These are phyloP conservation scores for Mycena citricolor DNA, from an alignment of 1,284 basidiomycete genomes.

Conservation along the genomic window DNA sequence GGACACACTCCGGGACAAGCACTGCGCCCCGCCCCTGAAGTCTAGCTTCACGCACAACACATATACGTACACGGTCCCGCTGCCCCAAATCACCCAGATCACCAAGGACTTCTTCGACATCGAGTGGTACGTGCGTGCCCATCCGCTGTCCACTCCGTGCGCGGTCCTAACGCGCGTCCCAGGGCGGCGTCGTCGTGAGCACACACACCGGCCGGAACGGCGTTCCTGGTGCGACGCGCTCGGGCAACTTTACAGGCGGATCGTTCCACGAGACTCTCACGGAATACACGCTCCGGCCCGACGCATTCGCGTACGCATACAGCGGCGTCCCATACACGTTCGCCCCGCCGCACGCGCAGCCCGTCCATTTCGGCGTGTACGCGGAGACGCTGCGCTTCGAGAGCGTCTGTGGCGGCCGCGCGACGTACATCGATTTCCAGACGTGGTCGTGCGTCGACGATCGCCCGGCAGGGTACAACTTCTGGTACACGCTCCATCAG, in stretches of 20 bases:
- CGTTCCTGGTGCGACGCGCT: conserved; percentile 18
- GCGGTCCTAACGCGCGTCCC: too few relatives aligned
- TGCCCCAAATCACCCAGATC: conserved; percentile 13
- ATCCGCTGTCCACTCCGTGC: neutral
- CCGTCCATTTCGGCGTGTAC: conserved; percentile 5
- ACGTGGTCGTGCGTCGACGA: conserved; percentile 6
- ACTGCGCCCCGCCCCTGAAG: conserved; percentile 1
- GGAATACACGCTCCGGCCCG: neutral
- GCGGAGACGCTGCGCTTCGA: conserved; percentile 15
- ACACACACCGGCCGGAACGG: conserved; percentile 8
- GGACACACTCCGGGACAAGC: conserved; percentile 4
- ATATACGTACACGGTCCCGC: conserved; percentile 13
- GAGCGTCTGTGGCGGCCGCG: conserved; percentile 17
- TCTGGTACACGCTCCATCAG: neutral
- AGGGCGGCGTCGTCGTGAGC: conserved; percentile 1
- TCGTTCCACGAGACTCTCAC: conserved; percentile 13
- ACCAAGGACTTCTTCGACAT: conserved; percentile 19
- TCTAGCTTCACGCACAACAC: conserved; percentile 16
- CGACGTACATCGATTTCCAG: conserved; percentile 16
- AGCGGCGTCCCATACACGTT: neutral
- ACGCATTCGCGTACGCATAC: neutral
- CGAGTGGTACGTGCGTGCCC: conserved; percentile 19
- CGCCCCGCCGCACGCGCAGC: neutral
- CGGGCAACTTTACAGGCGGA: neutral
- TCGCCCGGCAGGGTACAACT: neutral